These are phyloP conservation scores for Vitis riparia DNA, from an alignment of 164 flowering plant genomes.

Conservation along the genomic window DNA sequence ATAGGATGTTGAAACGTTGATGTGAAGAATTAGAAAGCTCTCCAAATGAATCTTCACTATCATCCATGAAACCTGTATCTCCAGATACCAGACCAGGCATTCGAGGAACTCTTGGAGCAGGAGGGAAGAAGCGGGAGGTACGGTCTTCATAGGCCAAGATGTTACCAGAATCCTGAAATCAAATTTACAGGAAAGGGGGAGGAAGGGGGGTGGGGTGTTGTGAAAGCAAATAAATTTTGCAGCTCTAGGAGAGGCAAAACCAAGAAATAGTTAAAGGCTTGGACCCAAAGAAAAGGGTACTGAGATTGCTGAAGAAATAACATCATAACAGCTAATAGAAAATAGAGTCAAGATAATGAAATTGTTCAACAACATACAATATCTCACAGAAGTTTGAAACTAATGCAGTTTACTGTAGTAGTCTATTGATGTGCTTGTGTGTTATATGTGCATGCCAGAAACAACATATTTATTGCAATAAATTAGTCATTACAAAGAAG, in stretches of 20 bases:
- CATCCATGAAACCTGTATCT: constrained; percentile 78
- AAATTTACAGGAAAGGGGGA: constrained; percentile 7
- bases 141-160: constrained; percentile 74
- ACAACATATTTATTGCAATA: no score
- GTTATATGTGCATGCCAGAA: no score
- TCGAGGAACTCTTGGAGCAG: constrained; percentile 87
- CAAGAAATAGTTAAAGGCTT: background rate
- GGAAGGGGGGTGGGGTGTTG: no score
- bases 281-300: no score
- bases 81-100: constrained; percentile 82
- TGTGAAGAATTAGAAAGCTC: constrained; percentile 73
- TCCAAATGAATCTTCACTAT: constrained; percentile 64
- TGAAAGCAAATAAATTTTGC: background rate
- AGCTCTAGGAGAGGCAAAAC: background rate
- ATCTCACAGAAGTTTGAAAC: no score
- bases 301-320: no score
- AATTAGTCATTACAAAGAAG: no score
- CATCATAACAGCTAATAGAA: no score
- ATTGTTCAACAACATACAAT: no score
- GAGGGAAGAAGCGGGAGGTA: constrained; percentile 87
- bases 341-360: no score
- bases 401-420: no score
- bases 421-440: no score
- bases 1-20: constrained; percentile 77
- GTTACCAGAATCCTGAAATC: constrained; percentile 43